A percentile compares a stretch with the other conserved stretches of the same genome.
phyloP scores from a whole-genome alignment of 78 protist genomes.

The Dictyostelium purpureum region DNA sequence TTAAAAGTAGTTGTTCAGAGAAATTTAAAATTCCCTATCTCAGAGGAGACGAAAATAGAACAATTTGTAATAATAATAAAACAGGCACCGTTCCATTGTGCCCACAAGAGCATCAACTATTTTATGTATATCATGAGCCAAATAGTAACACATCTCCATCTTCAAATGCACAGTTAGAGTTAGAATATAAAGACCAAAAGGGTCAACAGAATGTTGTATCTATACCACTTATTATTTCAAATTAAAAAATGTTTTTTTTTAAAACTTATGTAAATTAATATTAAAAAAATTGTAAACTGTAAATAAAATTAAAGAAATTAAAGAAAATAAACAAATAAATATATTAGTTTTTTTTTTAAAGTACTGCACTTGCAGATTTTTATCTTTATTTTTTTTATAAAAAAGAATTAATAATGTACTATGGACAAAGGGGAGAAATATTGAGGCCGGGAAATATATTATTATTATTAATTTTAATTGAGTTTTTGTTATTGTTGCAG shows the following conservation, averaged over 20 bases:
- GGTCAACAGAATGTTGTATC: not conserved
- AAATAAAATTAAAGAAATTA: no score
- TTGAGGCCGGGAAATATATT: no score
- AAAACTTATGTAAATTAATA: no score
- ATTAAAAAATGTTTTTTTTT: not conserved
- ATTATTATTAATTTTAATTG: no score
- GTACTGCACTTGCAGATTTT: no score
- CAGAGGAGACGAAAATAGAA: not conserved
- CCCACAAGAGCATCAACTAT: slow-evolving; percentile 2
- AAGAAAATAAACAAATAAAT: no score
- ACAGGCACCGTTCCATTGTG: not conserved
- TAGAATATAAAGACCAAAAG: not conserved
- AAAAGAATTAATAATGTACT: no score
- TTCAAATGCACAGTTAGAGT: not conserved
- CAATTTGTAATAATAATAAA: not conserved
- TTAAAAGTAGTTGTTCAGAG: not conserved
- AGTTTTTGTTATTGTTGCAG: no score
- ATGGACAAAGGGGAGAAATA: no score
- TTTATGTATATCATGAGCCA: not conserved
- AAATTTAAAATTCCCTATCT: not conserved
- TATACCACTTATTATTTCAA: not conserved
- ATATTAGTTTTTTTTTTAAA: no score
- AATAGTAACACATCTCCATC: not conserved
- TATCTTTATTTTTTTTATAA: no score
- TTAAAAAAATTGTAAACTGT: no score